Conservation (phyloP, 2,329 filamentous ascomycete species). For the Camptophora hylomeconis region DNA sequence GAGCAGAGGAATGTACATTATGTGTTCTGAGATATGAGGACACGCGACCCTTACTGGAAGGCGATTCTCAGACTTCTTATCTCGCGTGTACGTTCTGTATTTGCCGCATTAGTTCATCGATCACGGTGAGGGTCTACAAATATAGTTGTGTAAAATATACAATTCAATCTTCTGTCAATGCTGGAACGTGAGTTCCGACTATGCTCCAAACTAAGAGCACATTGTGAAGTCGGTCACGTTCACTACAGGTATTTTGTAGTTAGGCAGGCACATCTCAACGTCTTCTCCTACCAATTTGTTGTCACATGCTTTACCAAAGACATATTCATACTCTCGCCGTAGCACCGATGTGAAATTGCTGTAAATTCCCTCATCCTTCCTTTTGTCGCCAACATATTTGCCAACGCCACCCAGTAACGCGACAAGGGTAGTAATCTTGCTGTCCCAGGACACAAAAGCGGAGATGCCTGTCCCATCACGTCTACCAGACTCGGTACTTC, state of each 20-base stretch:
- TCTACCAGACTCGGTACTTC: constrained; percentile 29
- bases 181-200: too few relatives aligned
- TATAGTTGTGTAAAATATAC: too few relatives aligned
- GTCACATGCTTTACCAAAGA: constrained; percentile 1
- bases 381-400: constrained; percentile 26
- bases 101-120: too few relatives aligned
- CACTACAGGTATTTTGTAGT: neutral
- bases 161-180: too few relatives aligned
- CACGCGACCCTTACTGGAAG: neutral
- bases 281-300: neutral
- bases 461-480: constrained; percentile 28
- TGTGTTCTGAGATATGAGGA: neutral
- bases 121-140: too few relatives aligned
- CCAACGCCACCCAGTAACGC: constrained; percentile 27
- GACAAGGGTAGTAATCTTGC: constrained; percentile 30
- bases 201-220: too few relatives aligned
- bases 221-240: constrained; percentile 1
- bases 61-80: neutral
- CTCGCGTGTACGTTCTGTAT: too few relatives aligned
- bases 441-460: constrained; percentile 32
- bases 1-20: neutral
- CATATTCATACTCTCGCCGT: constrained; percentile 1
- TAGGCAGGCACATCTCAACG: constrained; percentile 1
- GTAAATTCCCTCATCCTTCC: constrained; percentile 27
- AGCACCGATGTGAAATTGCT: constrained; percentile 20